Conservation (phyloP, 257 asterid species). For the Nicotiana noctiflora region DNA sequence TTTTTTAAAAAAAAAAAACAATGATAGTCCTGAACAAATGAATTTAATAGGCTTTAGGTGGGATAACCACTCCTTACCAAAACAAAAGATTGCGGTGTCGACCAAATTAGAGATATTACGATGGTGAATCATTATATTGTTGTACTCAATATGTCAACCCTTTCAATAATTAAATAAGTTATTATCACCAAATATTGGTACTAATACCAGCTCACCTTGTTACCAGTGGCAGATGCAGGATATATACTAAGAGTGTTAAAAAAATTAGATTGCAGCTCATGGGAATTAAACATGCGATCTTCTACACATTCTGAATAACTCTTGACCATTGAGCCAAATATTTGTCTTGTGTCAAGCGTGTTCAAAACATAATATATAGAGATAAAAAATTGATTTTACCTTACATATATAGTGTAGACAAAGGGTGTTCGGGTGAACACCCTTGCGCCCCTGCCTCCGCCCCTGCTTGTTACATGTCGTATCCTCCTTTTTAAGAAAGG, state of each 20-base stretch:
- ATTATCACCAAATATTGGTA: not conserved
- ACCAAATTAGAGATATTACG: not conserved
- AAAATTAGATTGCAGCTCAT: too few species aligned
- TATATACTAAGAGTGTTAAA: too few species aligned
- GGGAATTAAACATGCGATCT: too few species aligned
- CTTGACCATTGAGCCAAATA: too few species aligned
- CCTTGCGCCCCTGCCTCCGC: too few species aligned
- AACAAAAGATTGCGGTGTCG: constrained; percentile 6
- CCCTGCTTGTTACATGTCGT: not conserved
- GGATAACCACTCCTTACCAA: constrained; percentile 20
- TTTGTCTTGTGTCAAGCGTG: too few species aligned
- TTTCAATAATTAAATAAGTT: not conserved
- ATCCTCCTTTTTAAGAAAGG: not conserved
- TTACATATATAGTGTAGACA: too few species aligned
- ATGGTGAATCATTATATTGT: not conserved
- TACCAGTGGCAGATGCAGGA: too few species aligned
- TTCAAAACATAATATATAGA: too few species aligned
- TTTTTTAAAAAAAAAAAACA: not conserved
- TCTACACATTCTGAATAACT: too few species aligned
- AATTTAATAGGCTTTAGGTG: not conserved
- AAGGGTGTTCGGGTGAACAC: too few species aligned
- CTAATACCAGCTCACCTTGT: not conserved
- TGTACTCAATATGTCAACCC: constrained; percentile 10
- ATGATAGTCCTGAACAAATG: not conserved
- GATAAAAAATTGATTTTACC: too few species aligned